Conservation (phyloP, 1,139 yeast species). For the Scheffersomyces parashehatae region DNA sequence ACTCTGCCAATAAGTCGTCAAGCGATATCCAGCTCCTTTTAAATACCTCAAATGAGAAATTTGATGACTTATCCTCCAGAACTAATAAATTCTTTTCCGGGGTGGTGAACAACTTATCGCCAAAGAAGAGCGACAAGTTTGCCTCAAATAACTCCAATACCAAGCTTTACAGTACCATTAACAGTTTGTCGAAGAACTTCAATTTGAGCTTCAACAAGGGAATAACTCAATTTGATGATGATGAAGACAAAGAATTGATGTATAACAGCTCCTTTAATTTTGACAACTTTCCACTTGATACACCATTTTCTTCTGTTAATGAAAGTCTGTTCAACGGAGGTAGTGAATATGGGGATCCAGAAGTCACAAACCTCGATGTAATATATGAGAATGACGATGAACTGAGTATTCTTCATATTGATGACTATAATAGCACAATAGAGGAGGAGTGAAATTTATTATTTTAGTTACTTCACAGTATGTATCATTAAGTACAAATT, state of each 20-base stretch:
- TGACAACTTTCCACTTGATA: slow-evolving; percentile 18
- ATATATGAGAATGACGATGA: slow-evolving; percentile 4
- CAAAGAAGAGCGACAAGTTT: slow-evolving; percentile 8
- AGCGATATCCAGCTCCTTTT: slow-evolving; percentile 6
- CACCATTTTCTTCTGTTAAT: too few species aligned
- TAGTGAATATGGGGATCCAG: slow-evolving; percentile 1
- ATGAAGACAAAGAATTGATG: slow-evolving; percentile 6
- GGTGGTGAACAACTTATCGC: slow-evolving; percentile 15
- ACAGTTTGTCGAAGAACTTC: background rate
- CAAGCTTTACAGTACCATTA: background rate
- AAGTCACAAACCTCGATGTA: slow-evolving; percentile 5
- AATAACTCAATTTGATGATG: slow-evolving; percentile 5
- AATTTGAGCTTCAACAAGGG: slow-evolving; percentile 1
- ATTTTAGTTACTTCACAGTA: background rate
- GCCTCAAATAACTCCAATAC: background rate
- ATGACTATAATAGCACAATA: slow-evolving; percentile 26
- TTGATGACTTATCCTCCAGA: slow-evolving; percentile 12
- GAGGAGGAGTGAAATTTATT: slow-evolving; percentile 3
- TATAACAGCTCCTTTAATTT: slow-evolving; percentile 29
- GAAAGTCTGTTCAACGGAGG: slow-evolving; percentile 1
- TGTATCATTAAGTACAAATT: background rate
- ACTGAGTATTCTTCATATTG: slow-evolving; percentile 21
- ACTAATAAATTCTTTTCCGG: slow-evolving; percentile 15
- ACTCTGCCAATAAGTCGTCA: background rate
- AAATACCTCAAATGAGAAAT: slow-evolving; percentile 6